Evolutionary conservation across 306 rosid genomes (phyloP), one percentile per base, ranked within the genome.

Genomic region (Gleditsia sinensis): DNA sequence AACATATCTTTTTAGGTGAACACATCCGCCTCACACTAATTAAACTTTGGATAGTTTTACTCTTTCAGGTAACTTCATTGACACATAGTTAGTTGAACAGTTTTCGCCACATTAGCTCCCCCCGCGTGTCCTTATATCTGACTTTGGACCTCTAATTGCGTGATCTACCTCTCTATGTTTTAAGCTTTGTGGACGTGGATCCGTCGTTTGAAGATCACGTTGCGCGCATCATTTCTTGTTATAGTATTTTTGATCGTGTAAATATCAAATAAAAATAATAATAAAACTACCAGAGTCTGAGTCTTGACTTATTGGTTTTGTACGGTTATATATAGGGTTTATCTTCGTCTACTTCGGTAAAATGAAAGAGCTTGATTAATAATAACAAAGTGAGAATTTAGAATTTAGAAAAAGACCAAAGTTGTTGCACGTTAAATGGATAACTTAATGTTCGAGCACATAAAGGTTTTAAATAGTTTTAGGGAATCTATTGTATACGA

Each of bases 21-120:
- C 67, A 32, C 76, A 57, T 48, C 55, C 54, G 34, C 71, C 67
- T 32, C 51, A 79, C 49, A 51, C 61, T n/a, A 43, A 25, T 65
- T 40, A 25, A 43, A 79, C 70, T 67, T n/a, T n/a, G n/a, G n/a
- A n/a, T n/a, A 75, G 75, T 67, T 67, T 79, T 68, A 63, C 75
- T 54, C 27, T 12, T 19, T 43, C 73, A 82, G 76, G 83, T 60
- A 79, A 82, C 82, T 49, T 72, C 78, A 70, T 40, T 21, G 7
- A 34, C 66, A 80, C 85, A 86, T 53, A 40, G 63, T 67, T 48
- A 5, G 68, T 82, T 67, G 45, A 49, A 17, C 45, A 50, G 59
- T 54, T 63, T 39, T 40, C 1, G 65, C 70, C 80, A 76, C 63
- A 74, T 77, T 70, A 24, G 42, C 7, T 42, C 53, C 16, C 50